These are phyloP conservation scores for Vitis vinifera DNA, from an alignment of 164 flowering plant genomes.

Conservation along the genomic window ASM3070453v1 NC_081806.1:6905001-6905500, in stretches of 20 bases:
- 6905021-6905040: slow-evolving; percentile 60
- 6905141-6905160: neutral
- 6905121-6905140: neutral
- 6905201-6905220: too few species aligned
- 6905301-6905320: too few species aligned
- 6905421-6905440: too few species aligned
- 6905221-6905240: too few species aligned
- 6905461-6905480: too few species aligned
- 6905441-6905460: too few species aligned
- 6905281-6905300: too few species aligned
- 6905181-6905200: neutral
- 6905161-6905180: neutral
- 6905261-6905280: too few species aligned
- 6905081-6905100: neutral
- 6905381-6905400: neutral
- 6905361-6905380: neutral
- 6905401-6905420: neutral
- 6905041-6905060: slow-evolving; percentile 52
- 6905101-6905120: slow-evolving; percentile 2
- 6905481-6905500: too few species aligned
- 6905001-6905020: slow-evolving; percentile 56
- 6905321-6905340: neutral
- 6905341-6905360: neutral
- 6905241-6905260: too few species aligned
- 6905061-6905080: slow-evolving; percentile 61